Percentiles rank a stretch among this genome's conserved stretches.
Evolutionary conservation across 768 basidiomycete species (phyloP).

Genomic region (Tricholomella constricta): DNA sequence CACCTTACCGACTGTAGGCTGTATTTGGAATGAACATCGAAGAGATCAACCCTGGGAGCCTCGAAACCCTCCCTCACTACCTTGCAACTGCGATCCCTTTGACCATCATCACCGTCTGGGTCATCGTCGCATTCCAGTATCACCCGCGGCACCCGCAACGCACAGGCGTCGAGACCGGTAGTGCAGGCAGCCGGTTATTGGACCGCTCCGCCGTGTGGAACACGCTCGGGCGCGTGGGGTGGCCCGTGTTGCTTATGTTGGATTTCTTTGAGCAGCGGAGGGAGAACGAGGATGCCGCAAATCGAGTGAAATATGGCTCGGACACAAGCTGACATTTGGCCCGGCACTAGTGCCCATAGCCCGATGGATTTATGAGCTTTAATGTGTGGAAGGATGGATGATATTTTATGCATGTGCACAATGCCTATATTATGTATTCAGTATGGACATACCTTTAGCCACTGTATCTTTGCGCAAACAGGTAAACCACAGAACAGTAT

Average conservation of each 20-base stretch:
- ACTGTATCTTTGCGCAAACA: no score
- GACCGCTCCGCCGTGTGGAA: conserved; percentile 11
- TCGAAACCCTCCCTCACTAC: conserved; percentile 40
- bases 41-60: conserved; percentile 36
- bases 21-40: conserved; percentile 60
- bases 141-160: conserved; percentile 8
- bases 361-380: no score
- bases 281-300: neutral
- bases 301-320: no score
- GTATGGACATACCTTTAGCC: no score
- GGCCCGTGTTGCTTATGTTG: conserved; percentile 14
- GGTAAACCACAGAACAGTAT: no score
- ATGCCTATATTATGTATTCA: no score
- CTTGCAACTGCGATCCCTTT: conserved; percentile 39
- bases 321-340: no score
- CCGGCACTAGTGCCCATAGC: no score
- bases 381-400: no score
- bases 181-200: conserved; percentile 3
- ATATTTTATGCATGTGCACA: no score
- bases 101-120: conserved; percentile 47
- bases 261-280: conserved; percentile 1
- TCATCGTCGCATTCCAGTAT: conserved; percentile 47
- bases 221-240: conserved; percentile 14
- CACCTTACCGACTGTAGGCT: conserved; percentile 30
- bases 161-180: neutral